These are phyloP conservation scores for Elaeis oleifera DNA, from an alignment of 202 grass and related monocot genomes.

Conservation along the genomic window DNA sequence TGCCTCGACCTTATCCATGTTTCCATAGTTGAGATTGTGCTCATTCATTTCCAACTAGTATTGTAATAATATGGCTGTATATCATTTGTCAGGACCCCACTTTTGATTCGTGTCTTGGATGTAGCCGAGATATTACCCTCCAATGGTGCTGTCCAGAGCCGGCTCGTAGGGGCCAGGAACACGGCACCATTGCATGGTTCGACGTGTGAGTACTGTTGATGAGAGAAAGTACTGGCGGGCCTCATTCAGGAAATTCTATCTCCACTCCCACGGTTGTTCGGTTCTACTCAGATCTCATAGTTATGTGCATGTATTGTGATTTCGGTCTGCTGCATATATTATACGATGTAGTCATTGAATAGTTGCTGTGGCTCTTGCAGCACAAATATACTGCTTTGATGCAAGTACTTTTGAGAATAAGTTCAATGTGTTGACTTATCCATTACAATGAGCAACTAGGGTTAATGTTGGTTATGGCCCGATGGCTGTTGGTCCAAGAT, in stretches of 20 bases:
- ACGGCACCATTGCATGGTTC: too few relatives aligned
- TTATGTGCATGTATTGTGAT: slow-evolving; percentile 86
- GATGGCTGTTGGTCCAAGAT: slow-evolving; percentile 92
- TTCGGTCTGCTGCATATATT: slow-evolving; percentile 93
- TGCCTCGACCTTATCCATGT: too few relatives aligned
- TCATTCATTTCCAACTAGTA: too few relatives aligned
- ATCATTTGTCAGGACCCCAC: too few relatives aligned
- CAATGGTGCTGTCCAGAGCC: too few relatives aligned
- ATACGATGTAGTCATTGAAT: slow-evolving; percentile 84
- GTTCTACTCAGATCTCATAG: slow-evolving; percentile 96
- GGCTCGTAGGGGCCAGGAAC: too few relatives aligned
- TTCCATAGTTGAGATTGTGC: too few relatives aligned
- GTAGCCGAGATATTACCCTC: too few relatives aligned
- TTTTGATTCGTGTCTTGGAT: too few relatives aligned
- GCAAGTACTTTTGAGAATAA: slow-evolving; percentile 94
- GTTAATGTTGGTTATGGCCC: slow-evolving; percentile 93
- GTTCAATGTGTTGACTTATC: slow-evolving; percentile 86
- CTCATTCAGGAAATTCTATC: slow-evolving; percentile 56
- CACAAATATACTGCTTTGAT: slow-evolving; percentile 99
- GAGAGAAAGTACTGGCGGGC: slow-evolving; percentile 62
- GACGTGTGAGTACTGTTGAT: too few relatives aligned
- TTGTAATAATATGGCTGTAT: too few relatives aligned
- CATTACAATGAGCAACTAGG: slow-evolving; percentile 77
- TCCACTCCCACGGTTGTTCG: slow-evolving; percentile 80
- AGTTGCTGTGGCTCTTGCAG: slow-evolving; percentile 94